Evolutionary conservation across 768 basidiomycete species (phyloP).

Genomic region (Pleurotus giganteus): DNA sequence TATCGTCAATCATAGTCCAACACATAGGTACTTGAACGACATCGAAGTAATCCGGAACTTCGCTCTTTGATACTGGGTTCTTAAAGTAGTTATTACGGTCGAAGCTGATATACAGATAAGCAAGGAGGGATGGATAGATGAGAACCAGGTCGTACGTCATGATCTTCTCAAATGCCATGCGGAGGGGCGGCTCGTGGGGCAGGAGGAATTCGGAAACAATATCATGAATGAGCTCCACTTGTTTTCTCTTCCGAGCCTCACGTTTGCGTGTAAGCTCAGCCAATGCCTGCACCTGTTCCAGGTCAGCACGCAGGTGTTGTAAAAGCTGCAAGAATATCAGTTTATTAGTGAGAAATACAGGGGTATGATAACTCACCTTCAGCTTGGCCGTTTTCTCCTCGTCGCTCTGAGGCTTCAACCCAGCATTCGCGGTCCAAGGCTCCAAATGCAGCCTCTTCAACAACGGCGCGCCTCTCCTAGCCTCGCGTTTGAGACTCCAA

Average conservation of each 20-base stretch:
- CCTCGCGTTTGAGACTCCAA: slow-evolving; percentile 97
- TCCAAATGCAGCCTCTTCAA: slow-evolving; percentile 92
- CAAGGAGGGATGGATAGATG: neutral
- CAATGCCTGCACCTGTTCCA: slow-evolving; percentile 69
- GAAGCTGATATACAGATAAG: slow-evolving; percentile 39
- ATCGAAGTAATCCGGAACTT: slow-evolving; percentile 91
- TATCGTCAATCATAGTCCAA: slow-evolving; percentile 78
- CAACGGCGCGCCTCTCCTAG: slow-evolving; percentile 87
- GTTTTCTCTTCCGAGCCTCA: slow-evolving; percentile 76
- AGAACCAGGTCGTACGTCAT: slow-evolving; percentile 47
- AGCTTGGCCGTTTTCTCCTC: slow-evolving; percentile 82
- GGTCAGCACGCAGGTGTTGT: slow-evolving; percentile 66
- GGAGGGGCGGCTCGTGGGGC: slow-evolving; percentile 58
- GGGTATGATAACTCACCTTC: slow-evolving; percentile 48
- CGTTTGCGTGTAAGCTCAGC: slow-evolving; percentile 70
- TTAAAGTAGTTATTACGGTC: slow-evolving; percentile 79
- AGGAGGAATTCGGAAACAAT: slow-evolving; percentile 66
- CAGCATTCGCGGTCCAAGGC: slow-evolving; percentile 89
- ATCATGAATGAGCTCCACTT: slow-evolving; percentile 63
- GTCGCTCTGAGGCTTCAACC: slow-evolving; percentile 64
- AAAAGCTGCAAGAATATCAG: slow-evolving; percentile 38
- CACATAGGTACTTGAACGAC: slow-evolving; percentile 87
- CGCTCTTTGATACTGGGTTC: slow-evolving; percentile 72
- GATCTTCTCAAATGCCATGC: slow-evolving; percentile 68
- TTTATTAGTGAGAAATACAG: slow-evolving; percentile 5